Evolutionary conservation across 2,329 filamentous ascomycete genomes (phyloP).

Genomic region (Trichoderma sp.): DNA sequence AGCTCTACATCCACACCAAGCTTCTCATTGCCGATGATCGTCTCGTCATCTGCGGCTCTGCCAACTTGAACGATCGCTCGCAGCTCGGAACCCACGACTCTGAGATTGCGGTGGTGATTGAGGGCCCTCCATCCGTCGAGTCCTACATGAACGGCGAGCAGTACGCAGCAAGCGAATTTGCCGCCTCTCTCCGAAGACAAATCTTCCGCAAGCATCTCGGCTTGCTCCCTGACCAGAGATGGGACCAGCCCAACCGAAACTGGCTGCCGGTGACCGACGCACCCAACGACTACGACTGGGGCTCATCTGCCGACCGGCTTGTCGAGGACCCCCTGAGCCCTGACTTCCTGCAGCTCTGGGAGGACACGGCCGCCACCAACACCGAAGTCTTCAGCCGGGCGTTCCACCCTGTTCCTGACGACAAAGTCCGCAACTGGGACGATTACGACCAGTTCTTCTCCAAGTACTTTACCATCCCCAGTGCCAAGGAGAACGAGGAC

Average conservation of each 20-base stretch:
- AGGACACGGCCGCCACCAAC: constrained; percentile 70
- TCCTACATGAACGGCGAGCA: constrained; percentile 72
- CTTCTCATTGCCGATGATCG: constrained; percentile 80
- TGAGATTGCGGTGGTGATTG: constrained; percentile 86
- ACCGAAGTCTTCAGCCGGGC: constrained; percentile 78
- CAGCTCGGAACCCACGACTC: constrained; percentile 84
- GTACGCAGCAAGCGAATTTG: constrained; percentile 73
- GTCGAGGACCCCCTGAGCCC: constrained; percentile 74
- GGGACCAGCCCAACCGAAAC: constrained; percentile 69
- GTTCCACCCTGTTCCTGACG: constrained; percentile 77
- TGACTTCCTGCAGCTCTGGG: constrained; percentile 73
- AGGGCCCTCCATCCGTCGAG: constrained; percentile 71
- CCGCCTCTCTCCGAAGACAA: constrained; percentile 76
- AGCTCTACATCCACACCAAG: constrained; percentile 67
- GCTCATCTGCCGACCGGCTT: constrained; percentile 63
- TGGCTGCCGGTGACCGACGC: constrained; percentile 72
- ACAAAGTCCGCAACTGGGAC: constrained; percentile 69
- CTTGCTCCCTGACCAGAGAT: constrained; percentile 72
- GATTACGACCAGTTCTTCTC: constrained; percentile 73
- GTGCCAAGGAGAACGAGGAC: constrained; percentile 50
- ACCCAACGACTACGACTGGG: constrained; percentile 74
- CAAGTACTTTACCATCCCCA: constrained; percentile 63
- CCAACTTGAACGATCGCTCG: constrained; percentile 63
- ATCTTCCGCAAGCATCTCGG: constrained; percentile 93
- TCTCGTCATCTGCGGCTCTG: constrained; percentile 76